A percentile compares a stretch with the other conserved stretches of the same genome.
These are phyloP conservation scores for Talaromyces trachyspermus DNA, from an alignment of 495 filamentous ascomycete species.

Conservation along the genomic window DNA sequence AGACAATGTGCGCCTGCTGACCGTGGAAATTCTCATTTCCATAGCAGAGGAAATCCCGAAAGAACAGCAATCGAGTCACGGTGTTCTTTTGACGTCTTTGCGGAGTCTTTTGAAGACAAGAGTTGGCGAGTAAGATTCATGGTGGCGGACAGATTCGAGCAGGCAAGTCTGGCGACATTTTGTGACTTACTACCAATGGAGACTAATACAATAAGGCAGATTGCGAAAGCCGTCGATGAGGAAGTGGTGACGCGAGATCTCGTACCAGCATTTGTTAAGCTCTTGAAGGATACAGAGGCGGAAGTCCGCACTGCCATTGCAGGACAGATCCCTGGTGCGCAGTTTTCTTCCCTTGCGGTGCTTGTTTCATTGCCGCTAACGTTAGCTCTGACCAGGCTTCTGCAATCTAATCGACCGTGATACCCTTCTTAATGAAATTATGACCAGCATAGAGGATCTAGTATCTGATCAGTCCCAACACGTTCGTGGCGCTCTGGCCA, in stretches of 20 bases:
- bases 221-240: conserved; percentile 96
- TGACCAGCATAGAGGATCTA: conserved; percentile 91
- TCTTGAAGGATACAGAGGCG: conserved; percentile 93
- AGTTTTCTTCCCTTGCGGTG: background rate
- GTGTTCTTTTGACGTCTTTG: conserved; percentile 80
- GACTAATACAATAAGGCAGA: conserved; percentile 46
- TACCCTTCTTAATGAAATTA: conserved; percentile 89
- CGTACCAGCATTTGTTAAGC: conserved; percentile 93
- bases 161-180: conserved; percentile 51
- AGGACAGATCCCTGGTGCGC: conserved; percentile 84
- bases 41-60: conserved; percentile 97
- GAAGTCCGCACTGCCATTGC: conserved; percentile 97
- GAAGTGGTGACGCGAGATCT: conserved; percentile 91
- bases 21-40: conserved; percentile 91
- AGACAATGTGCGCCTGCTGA: conserved; percentile 91
- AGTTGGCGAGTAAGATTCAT: conserved; percentile 99
- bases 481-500: conserved; percentile 89
- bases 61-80: conserved; percentile 94
- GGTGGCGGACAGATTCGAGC: conserved; percentile 97
- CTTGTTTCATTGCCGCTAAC: conserved; percentile 13
- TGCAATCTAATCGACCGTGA: conserved; percentile 79
- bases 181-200: no score
- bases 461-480: conserved; percentile 95
- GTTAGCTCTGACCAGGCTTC: conserved; percentile 68
- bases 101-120: conserved; percentile 91